Conservation (phyloP, 768 basidiomycete species). For the Boletus sensibilis region DNA sequence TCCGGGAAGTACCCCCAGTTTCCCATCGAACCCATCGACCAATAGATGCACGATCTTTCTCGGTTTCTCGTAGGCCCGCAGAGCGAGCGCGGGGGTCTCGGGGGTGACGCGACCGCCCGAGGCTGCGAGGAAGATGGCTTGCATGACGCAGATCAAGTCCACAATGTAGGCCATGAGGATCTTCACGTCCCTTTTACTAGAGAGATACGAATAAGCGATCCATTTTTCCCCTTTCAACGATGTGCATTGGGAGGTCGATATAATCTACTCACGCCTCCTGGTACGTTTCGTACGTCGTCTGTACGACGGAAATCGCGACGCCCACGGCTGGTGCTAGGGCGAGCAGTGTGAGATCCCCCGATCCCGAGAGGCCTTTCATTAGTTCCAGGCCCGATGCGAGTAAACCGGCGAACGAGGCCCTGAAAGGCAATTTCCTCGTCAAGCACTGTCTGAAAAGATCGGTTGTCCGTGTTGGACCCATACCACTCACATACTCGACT, state of each 20-base stretch:
- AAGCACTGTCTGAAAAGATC: not conserved
- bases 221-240: not conserved
- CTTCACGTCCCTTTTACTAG: constrained; percentile 9
- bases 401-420: not conserved
- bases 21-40: constrained; percentile 4
- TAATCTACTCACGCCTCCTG: constrained; percentile 6
- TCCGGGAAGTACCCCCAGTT: not conserved
- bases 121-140: constrained; percentile 6
- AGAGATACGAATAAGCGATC: not conserved
- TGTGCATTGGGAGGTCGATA: not conserved
- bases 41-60: not conserved
- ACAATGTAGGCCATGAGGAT: constrained; percentile 16
- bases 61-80: not conserved
- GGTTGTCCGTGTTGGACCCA: not conserved
- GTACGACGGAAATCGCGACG: not conserved
- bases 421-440: not conserved
- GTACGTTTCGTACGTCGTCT: not conserved
- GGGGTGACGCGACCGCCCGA: not conserved
- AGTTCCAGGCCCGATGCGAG: not conserved
- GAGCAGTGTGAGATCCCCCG: not conserved
- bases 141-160: constrained; percentile 18
- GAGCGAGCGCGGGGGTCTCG: not conserved
- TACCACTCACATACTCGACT: not conserved
- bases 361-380: not conserved
- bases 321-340: not conserved